Evolutionary conservation across 1,284 basidiomycete species (phyloP), one percentile per base, ranked within the genome.

Genomic region (Sphaerobolus stellatus): DNA sequence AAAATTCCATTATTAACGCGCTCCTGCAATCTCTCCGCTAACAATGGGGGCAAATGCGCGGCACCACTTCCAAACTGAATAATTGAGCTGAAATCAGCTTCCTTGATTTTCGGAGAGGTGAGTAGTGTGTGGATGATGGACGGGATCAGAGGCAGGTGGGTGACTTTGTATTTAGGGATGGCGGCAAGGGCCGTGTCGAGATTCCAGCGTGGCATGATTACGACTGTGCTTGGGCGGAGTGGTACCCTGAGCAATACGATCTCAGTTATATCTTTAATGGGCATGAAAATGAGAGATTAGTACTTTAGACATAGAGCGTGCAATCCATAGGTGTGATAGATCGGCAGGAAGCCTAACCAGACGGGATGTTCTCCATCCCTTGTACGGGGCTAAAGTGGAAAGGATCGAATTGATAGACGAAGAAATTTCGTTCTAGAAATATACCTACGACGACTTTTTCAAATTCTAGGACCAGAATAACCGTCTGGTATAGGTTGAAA

Each of bases 291-390:
- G 13, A 11, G 4, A 11, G 13, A 43, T 43, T 7, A 9, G 29
- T 29, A 48, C 45, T 28, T 22, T 24, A 48, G 18, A 48, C 45
- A 48, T 3, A 29, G 13, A 2, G 29, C 29, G 20, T 60, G 59
- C 43, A 60, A 41, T 2, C 59, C 59, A 48, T 57, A 58, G 7
- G 57, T 58, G 24, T 60, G 59, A 31, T 58, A 58, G 38, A 60
- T 52, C 4, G 59, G 59, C 20, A 60, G 34, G 31, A 56, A 56
- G 3, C 29, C 58, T 9, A 59, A 46, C 14, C 14, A 28, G 24
- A 29, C 29, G 25, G 7, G 77, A 3, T 18, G 16, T 14, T 43
- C 22, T 2, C 76, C 67, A 18, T 74, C 73, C 52, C 71, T 72
- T 2, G 76, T 73, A 29, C 22, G 3, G 25, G 13, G 24, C 13